Percentiles rank a stretch among this genome's conserved stretches.
These are phyloP conservation scores for Neonectria sp. DNA, from an alignment of 2,329 filamentous ascomycete species.

Conservation along the genomic window DNA sequence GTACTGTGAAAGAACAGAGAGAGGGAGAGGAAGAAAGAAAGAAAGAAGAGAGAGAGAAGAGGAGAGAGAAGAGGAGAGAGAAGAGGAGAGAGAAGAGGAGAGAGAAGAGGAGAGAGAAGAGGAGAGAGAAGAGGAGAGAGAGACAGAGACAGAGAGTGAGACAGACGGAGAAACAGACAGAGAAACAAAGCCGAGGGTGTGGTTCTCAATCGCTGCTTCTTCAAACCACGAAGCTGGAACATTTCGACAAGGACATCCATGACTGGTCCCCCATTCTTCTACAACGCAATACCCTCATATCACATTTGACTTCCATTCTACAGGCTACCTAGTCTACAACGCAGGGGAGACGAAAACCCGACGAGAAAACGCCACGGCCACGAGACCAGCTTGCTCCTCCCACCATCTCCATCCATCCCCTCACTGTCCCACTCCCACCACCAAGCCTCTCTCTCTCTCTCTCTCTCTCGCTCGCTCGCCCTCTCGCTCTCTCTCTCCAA, in stretches of 20 bases:
- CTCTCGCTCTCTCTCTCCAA: no score
- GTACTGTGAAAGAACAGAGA: neutral
- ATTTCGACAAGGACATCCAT: neutral
- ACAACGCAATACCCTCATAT: slow-evolving; percentile 5
- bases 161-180: neutral
- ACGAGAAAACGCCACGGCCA: slow-evolving; percentile 11
- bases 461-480: no score
- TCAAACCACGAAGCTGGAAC: slow-evolving; percentile 1
- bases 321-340: neutral
- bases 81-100: neutral
- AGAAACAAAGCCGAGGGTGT: slow-evolving; percentile 1
- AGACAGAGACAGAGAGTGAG: neutral
- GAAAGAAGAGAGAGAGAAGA: no score
- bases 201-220: neutral
- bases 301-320: slow-evolving; percentile 9
- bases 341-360: neutral
- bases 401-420: neutral
- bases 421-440: neutral
- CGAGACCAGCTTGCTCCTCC: slow-evolving; percentile 10
- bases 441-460: slow-evolving; percentile 15
- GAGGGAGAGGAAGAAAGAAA: neutral
- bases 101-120: no score
- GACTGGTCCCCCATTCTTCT: neutral
- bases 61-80: no score
- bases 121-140: neutral